Percentiles rank a stretch among this genome's conserved stretches.
Evolutionary conservation across 345 rosid species (phyloP).

Genomic region (Salix suchowensis): DNA sequence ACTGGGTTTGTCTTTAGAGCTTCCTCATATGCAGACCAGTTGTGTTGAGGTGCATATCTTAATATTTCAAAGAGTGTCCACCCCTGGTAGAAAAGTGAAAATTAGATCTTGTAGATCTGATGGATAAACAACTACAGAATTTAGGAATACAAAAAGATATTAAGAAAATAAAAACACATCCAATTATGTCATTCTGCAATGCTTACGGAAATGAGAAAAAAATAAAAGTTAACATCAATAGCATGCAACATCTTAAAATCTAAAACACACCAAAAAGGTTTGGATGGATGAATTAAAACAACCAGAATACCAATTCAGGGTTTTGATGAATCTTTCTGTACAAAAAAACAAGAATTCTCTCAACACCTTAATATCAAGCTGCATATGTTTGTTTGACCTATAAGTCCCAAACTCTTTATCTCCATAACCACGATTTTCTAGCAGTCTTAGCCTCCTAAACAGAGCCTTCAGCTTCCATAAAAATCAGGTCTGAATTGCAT

Average conservation of each 20-base stretch:
- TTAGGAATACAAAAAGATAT: neutral
- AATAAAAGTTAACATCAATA: neutral
- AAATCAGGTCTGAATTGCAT: neutral
- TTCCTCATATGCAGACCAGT: constrained; percentile 94
- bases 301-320: neutral
- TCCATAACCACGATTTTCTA: neutral
- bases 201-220: neutral
- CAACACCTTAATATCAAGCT: too few species aligned
- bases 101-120: neutral
- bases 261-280: neutral
- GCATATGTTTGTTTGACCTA: neutral
- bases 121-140: neutral
- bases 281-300: neutral
- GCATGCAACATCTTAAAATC: neutral
- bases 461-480: constrained; percentile 6
- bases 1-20: constrained; percentile 77
- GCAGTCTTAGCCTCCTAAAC: neutral
- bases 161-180: neutral
- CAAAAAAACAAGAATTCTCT: neutral
- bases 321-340: neutral
- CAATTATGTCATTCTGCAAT: neutral
- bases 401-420: neutral
- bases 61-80: constrained; percentile 88
- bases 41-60: constrained; percentile 93
- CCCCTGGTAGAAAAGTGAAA: constrained; percentile 42